Base-by-base conservation (phyloP, 2,329 filamentous ascomycete species). In the Rutstroemia sp. region DNA sequence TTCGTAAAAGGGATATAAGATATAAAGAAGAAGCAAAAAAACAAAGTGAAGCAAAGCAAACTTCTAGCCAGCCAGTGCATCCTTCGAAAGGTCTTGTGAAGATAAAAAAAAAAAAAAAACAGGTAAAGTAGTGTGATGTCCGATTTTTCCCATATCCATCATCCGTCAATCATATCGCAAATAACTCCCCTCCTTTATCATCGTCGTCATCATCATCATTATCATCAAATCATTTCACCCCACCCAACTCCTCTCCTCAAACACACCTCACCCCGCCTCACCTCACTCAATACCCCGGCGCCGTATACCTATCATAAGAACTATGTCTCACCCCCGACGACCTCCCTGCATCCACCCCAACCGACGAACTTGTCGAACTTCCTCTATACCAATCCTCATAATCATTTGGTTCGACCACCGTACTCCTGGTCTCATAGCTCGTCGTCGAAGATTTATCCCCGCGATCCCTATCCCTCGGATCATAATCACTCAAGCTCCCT, bases 381-480 rank as follows among this genome's bases (percentile, higher is more conserved):
- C 51, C 54, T 17, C 57, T 30, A 49, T 59, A 57, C 57, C 57
- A 57, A 34, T 59, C 57, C 27, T 57, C 55, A 45, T 51, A 49
- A 40, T 53, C 42, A 34, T 49, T 19, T 6, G 52, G 52, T 36
- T 55, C 52, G 12, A 55, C n/a, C 14, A 50, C 49, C 9, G 46
- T 17, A 4, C 36, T 55, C 46, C 46, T 50, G 21, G 52, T 55
- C 21, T 39, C 42, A 23, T 45, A 45, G 19, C 19, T 19, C 10
- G 39, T 40, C 14, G 14, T 45, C 6, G 42, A 40, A 4, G 51
- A 48, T 30, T 54, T 47, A 10, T 27, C 47, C 3, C 40, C 40
- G 17, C 51, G 40, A 48, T 54, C 21, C 16, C 47, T 17, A 49
- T 49, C 19, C n/a, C 23, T 27, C 7, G 10, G n/a, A 10, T 56